Evolutionary conservation across 495 filamentous ascomycete species (phyloP).

Genomic region (Penicillium coprophilum): DNA sequence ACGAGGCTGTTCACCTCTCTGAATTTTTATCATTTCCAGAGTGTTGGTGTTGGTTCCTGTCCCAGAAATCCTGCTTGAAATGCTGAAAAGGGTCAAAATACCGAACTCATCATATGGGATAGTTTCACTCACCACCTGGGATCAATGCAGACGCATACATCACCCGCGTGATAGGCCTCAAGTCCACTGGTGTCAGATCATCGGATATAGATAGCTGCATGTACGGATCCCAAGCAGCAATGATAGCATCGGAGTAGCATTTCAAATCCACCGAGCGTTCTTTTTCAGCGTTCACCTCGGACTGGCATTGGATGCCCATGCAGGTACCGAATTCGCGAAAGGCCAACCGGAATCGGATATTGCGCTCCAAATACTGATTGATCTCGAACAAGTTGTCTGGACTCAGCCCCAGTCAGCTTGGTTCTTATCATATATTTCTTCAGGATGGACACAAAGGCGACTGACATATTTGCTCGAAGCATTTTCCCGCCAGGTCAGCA

Average conservation of each 20-base stretch:
- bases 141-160: constrained; percentile 67
- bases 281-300: constrained; percentile 37
- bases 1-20: background rate
- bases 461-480: constrained; percentile 48
- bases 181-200: constrained; percentile 43
- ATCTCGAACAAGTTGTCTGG: constrained; percentile 45
- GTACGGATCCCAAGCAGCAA: constrained; percentile 54
- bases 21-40: background rate
- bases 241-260: constrained; percentile 43
- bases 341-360: constrained; percentile 48
- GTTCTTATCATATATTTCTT: background rate
- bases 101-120: background rate
- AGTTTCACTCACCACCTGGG: constrained; percentile 55
- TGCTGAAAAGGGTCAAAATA: constrained; percentile 3
- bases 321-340: constrained; percentile 65
- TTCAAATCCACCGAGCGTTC: constrained; percentile 42
- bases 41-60: background rate
- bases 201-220: constrained; percentile 36
- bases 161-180: constrained; percentile 59
- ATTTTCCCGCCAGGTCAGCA: constrained; percentile 37
- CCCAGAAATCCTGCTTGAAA: constrained; percentile 10
- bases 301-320: constrained; percentile 56
- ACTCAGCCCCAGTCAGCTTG: background rate
- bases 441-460: background rate
- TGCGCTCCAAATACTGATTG: constrained; percentile 41